Evolutionary conservation across 306 rosid species (phyloP).

Genomic region (Heteromeles arbutifolia): DNA sequence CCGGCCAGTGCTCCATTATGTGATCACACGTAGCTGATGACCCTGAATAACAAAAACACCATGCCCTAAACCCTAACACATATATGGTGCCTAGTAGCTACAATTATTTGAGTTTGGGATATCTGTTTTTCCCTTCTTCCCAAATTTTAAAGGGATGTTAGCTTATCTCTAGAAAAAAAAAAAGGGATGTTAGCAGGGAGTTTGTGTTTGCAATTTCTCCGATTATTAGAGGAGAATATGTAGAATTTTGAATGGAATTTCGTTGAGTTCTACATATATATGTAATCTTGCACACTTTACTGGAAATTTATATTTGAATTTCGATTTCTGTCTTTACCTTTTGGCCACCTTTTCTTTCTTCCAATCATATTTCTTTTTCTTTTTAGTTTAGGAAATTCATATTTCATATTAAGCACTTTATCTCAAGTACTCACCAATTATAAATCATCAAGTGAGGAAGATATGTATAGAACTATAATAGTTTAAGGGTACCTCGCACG

Average conservation of each 20-base stretch:
- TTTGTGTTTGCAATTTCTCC: neutral
- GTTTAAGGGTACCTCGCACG: no score
- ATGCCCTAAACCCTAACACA: no score
- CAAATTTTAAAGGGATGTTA: neutral
- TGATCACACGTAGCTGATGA: neutral
- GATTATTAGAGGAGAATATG: neutral
- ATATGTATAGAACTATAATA: no score
- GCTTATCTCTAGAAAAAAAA: no score
- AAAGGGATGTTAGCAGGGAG: neutral
- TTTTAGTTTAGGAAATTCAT: no score
- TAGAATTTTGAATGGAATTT: neutral
- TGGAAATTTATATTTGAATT: neutral
- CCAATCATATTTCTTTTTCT: neutral
- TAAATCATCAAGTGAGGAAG: no score
- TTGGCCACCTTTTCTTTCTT: no score
- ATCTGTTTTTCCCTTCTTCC: neutral
- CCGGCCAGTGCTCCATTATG: constrained; percentile 1
- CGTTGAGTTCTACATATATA: no score
- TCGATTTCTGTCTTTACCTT: neutral
- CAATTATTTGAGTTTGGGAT: neutral
- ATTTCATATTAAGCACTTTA: no score
- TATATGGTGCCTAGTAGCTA: neutral
- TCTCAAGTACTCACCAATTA: no score
- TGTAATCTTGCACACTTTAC: no score
- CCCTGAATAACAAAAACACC: neutral